A percentile compares a stretch with the other conserved stretches of the same genome.
Evolutionary conservation across 2,329 filamentous ascomycete species (phyloP).

Genomic region (Microdochium bolleyi): DNA sequence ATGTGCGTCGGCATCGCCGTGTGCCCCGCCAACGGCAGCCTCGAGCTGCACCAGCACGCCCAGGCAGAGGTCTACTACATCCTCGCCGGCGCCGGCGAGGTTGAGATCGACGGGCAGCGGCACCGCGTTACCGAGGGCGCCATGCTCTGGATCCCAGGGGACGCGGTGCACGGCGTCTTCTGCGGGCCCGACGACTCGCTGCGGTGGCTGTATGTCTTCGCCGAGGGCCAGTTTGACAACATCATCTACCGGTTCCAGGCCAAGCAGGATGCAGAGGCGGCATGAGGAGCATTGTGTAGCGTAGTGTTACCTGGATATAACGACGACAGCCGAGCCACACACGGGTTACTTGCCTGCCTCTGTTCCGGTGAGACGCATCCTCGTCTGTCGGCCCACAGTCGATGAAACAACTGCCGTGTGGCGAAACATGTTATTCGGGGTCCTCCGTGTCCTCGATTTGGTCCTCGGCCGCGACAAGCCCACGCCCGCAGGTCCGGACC

Average conservation of each 20-base stretch:
- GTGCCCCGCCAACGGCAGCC: conserved; percentile 10
- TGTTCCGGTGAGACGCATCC: too few species aligned
- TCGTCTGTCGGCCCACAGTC: too few species aligned
- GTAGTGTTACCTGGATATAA: too few species aligned
- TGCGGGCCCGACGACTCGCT: not conserved
- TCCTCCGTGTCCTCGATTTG: too few species aligned
- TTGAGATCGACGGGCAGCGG: conserved; percentile 7
- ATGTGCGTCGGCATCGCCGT: conserved; percentile 3
- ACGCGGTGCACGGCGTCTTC: conserved; percentile 1
- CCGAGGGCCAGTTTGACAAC: not conserved
- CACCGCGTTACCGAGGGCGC: conserved; percentile 1
- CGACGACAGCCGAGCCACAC: too few species aligned
- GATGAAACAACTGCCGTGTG: too few species aligned
- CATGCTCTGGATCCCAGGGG: conserved; percentile 1
- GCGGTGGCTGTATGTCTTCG: conserved; percentile 1
- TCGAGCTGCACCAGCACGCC: conserved; percentile 14
- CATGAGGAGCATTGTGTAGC: not conserved
- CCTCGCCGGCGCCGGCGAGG: conserved; percentile 10
- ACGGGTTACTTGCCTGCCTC: too few species aligned
- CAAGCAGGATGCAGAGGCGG: not conserved
- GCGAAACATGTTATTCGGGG: too few species aligned
- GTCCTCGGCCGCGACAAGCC: too few species aligned
- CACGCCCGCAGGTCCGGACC: too few species aligned
- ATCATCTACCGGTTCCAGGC: conserved; percentile 5
- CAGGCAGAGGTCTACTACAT: conserved; percentile 18